Percentiles rank a stretch among this genome's conserved stretches.
Conservation (phyloP, 2,329 filamentous ascomycete species). For the Ophiostoma piceae region DNA sequence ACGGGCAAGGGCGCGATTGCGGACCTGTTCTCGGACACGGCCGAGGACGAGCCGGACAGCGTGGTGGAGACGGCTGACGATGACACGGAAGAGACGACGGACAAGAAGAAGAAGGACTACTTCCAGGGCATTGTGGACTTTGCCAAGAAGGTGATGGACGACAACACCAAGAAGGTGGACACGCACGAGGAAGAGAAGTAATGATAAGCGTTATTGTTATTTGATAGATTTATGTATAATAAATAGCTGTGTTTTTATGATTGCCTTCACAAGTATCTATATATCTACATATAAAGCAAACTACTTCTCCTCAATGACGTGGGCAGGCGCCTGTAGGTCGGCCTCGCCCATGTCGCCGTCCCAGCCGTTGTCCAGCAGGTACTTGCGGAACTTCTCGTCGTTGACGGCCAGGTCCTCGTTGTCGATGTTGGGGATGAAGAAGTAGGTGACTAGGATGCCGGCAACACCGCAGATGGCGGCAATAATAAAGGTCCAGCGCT, state of each 20-base stretch:
- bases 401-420: slow-evolving; percentile 22
- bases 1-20: slow-evolving; percentile 46
- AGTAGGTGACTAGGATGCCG: slow-evolving; percentile 25
- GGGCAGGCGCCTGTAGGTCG: slow-evolving; percentile 20
- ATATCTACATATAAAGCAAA: not conserved
- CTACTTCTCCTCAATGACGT: slow-evolving; percentile 11
- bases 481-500: slow-evolving; percentile 27
- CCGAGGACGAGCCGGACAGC: slow-evolving; percentile 31
- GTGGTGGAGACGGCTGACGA: slow-evolving; percentile 29
- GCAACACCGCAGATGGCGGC: slow-evolving; percentile 26
- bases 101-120: slow-evolving; percentile 27
- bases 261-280: too few relatives aligned
- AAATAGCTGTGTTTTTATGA: too few relatives aligned
- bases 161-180: slow-evolving; percentile 49
- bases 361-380: slow-evolving; percentile 24
- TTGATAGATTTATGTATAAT: not conserved
- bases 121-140: slow-evolving; percentile 42
- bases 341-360: slow-evolving; percentile 27
- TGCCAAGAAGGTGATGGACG: slow-evolving; percentile 50
- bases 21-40: slow-evolving; percentile 44
- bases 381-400: slow-evolving; percentile 25
- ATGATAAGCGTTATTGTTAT: not conserved
- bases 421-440: slow-evolving; percentile 24
- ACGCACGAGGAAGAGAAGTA: slow-evolving; percentile 29
- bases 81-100: slow-evolving; percentile 20